Conservation (phyloP, 768 basidiomycete genomes). For the Hypholoma fasciculare region DNA sequence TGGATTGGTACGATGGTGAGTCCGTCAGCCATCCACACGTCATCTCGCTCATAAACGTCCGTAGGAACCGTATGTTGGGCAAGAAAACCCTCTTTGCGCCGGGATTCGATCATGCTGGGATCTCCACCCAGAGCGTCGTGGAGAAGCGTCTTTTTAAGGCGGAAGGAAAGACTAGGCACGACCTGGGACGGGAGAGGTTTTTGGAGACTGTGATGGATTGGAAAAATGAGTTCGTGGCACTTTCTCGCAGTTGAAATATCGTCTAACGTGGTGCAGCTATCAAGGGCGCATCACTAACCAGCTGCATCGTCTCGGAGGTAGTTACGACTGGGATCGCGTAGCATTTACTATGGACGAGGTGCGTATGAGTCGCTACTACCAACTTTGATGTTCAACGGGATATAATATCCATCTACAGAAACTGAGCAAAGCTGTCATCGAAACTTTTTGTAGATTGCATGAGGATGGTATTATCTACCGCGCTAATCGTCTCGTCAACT, state of each 20-base stretch:
- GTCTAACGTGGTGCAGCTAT: conserved; percentile 53
- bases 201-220: conserved; percentile 90
- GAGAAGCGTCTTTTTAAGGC: conserved; percentile 89
- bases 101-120: conserved; percentile 98
- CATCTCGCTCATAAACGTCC: background rate
- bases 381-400: background rate
- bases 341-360: conserved; percentile 97
- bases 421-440: conserved; percentile 85
- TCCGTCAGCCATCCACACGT: conserved; percentile 28
- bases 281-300: conserved; percentile 92
- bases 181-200: conserved; percentile 93
- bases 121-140: conserved; percentile 97
- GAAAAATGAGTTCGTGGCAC: conserved; percentile 84
- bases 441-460: conserved; percentile 88
- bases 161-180: conserved; percentile 82
- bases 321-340: conserved; percentile 91
- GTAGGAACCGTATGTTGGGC: conserved; percentile 94
- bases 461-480: conserved; percentile 94
- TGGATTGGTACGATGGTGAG: conserved; percentile 82
- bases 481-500: conserved; percentile 95
- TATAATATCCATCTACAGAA: conserved; percentile 32
- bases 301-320: conserved; percentile 84
- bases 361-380: conserved; percentile 15
- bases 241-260: background rate
- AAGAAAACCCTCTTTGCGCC: conserved; percentile 89